Conservation (phyloP, 2,329 filamentous ascomycete genomes). For the Colletotrichum lindemuthianum region DNA sequence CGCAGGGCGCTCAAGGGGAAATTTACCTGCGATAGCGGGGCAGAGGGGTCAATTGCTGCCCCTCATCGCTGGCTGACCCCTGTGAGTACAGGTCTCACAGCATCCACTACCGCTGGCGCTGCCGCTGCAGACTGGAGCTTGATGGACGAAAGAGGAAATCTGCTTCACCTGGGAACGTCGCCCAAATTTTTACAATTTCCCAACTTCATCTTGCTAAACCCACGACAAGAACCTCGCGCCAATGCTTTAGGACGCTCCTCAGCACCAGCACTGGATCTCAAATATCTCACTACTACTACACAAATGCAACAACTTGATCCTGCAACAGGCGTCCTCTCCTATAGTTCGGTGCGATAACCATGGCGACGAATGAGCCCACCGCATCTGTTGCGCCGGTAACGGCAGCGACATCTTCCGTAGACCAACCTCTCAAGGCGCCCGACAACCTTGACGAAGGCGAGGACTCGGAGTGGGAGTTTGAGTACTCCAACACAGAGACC, state of each 20-base stretch:
- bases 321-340: neutral
- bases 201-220: neutral
- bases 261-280: too few species aligned
- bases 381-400: conserved; percentile 19
- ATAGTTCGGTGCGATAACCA: conserved; percentile 12
- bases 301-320: conserved; percentile 6
- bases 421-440: conserved; percentile 8
- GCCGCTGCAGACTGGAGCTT: neutral
- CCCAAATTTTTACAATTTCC: neutral
- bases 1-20: conserved; percentile 27
- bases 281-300: too few species aligned
- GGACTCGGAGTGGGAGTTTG: conserved; percentile 73
- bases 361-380: conserved; percentile 19
- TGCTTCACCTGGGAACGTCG: conserved; percentile 4
- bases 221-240: neutral
- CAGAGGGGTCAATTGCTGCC: conserved; percentile 33
- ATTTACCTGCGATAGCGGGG: conserved; percentile 41
- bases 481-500: conserved; percentile 71
- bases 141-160: conserved; percentile 16
- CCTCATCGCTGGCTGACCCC: conserved; percentile 31
- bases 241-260: neutral
- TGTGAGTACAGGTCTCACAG: neutral
- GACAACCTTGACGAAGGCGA: conserved; percentile 50
- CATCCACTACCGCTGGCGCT: neutral
- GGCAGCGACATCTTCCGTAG: conserved; percentile 20